Conservation (phyloP, 1,284 basidiomycete genomes). For the Marasmius sp. region DNA sequence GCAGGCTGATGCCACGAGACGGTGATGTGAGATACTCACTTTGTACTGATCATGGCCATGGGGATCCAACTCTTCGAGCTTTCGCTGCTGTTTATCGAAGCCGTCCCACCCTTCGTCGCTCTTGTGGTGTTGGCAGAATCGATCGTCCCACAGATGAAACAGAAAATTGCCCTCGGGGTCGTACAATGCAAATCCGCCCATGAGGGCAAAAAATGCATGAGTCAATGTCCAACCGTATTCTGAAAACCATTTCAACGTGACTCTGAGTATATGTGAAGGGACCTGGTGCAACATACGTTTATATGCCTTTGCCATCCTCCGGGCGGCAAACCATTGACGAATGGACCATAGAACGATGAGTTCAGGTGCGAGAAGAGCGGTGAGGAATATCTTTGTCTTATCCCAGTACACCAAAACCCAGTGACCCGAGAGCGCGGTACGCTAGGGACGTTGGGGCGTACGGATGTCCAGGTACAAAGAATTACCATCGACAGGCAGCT, state of each 20-base stretch:
- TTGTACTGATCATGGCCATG: not conserved
- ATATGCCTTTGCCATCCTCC: conserved; percentile 12
- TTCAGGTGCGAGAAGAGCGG: conserved; percentile 23
- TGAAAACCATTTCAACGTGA: not conserved
- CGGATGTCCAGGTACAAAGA: conserved; percentile 31
- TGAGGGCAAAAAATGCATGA: conserved; percentile 25
- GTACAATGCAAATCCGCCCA: too few relatives aligned
- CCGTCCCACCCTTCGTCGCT: too few relatives aligned
- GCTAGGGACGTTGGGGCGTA: conserved; percentile 33
- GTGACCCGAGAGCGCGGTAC: not conserved
- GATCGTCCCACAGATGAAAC: too few relatives aligned
- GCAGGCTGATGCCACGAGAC: too few relatives aligned
- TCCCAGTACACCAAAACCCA: not conserved
- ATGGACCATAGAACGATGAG: conserved; percentile 25
- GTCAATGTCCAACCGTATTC: conserved; percentile 18
- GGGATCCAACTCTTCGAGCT: too few relatives aligned
- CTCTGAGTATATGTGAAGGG: not conserved
- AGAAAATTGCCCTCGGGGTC: too few relatives aligned
- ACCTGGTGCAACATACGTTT: not conserved
- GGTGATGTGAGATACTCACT: not conserved
- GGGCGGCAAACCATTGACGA: conserved; percentile 23
- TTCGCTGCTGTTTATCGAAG: too few relatives aligned
- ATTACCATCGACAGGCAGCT: conserved; percentile 30
- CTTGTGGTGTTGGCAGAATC: too few relatives aligned
- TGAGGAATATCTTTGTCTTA: conserved; percentile 18